A percentile compares a stretch with the other conserved stretches of the same genome.
Conservation (phyloP, 140 eudicot genomes). For the Oenanthe javanica region DNA sequence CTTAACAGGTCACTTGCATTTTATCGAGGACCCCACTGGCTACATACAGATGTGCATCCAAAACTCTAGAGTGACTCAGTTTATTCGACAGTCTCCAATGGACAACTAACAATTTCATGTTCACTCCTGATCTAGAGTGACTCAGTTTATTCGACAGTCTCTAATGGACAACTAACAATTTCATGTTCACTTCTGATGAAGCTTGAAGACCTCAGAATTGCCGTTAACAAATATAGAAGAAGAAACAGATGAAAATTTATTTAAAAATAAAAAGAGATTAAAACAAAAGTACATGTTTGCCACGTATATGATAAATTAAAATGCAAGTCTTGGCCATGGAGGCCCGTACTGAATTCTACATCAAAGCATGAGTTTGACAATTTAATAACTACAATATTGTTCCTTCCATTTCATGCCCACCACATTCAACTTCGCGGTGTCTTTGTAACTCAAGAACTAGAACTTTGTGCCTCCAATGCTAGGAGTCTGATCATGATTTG, state of each 20-base stretch:
- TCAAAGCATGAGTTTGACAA: not conserved
- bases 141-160: too few species aligned
- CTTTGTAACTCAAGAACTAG: not conserved
- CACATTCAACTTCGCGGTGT: not conserved
- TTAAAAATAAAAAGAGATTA: not conserved
- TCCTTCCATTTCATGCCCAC: not conserved
- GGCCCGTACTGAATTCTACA: not conserved
- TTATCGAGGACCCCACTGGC: not conserved
- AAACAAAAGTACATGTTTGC: not conserved
- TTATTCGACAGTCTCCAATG: not conserved
- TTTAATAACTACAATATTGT: not conserved
- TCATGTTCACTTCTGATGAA: not conserved
- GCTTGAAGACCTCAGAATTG: not conserved
- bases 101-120: too few species aligned
- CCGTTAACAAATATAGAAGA: not conserved
- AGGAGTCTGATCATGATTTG: constrained; percentile 17
- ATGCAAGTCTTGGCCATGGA: not conserved
- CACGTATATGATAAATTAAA: not conserved
- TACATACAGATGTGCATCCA: not conserved
- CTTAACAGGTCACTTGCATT: not conserved
- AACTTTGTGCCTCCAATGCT: not conserved
- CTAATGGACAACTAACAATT: not conserved
- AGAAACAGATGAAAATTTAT: not conserved
- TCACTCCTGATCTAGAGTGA: too few species aligned
- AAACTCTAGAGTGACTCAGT: not conserved